Evolutionary conservation across 2,329 filamentous ascomycete species (phyloP).

Genomic region (Aspergillus bombycis): DNA sequence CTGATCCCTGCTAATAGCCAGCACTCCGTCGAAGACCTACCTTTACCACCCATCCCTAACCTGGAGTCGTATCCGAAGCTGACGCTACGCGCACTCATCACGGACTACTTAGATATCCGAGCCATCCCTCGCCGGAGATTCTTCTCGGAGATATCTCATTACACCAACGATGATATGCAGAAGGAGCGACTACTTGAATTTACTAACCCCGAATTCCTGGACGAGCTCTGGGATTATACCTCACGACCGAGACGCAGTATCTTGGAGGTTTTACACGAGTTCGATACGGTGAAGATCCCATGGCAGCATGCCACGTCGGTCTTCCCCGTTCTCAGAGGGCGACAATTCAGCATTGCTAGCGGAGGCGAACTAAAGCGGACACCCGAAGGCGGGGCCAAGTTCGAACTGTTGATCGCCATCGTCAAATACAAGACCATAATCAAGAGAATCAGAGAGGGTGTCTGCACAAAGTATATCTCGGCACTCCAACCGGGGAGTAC

Average conservation of each 20-base stretch:
- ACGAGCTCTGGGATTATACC: conserved; percentile 96
- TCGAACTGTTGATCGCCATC: conserved; percentile 81
- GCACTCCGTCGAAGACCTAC: conserved; percentile 24
- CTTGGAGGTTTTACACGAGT: conserved; percentile 89
- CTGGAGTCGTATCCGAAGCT: conserved; percentile 39
- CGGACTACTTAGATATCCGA: conserved; percentile 84
- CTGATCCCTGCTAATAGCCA: conserved; percentile 45
- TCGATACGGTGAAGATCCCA: conserved; percentile 80
- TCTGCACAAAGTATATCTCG: conserved; percentile 86
- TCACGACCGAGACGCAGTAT: conserved; percentile 88
- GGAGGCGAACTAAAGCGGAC: conserved; percentile 57
- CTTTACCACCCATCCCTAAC: conserved; percentile 38
- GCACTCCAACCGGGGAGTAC: conserved; percentile 61
- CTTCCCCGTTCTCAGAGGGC: conserved; percentile 80
- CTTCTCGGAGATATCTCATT: conserved; percentile 76
- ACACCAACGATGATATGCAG: conserved; percentile 72
- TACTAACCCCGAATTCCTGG: conserved; percentile 73
- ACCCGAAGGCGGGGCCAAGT: conserved; percentile 46
- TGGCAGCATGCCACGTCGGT: conserved; percentile 71
- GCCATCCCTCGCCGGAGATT: conserved; percentile 87
- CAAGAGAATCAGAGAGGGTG: conserved; percentile 78
- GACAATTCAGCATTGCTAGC: conserved; percentile 91
- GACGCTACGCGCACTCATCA: conserved; percentile 76
- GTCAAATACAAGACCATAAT: conserved; percentile 91
- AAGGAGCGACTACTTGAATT: conserved; percentile 84